Conservation (phyloP, 331 rosid species). For the Phaseolus coccineus region DNA sequence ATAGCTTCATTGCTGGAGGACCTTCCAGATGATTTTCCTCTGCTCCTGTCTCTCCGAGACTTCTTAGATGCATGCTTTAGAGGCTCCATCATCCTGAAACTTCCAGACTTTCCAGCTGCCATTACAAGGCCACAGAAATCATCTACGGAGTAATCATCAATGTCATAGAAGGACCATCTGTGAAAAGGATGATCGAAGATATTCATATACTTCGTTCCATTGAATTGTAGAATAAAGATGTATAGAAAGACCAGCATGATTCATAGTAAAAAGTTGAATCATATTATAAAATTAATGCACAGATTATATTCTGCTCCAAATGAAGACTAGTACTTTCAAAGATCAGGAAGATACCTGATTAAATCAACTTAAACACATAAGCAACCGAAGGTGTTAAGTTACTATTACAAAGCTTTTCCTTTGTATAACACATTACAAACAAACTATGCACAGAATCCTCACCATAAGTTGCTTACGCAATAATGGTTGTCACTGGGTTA, state of each 20-base stretch:
- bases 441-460: background rate
- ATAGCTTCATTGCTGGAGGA: slow-evolving; percentile 56
- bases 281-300: background rate
- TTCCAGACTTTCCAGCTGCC: slow-evolving; percentile 68
- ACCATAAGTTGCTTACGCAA: background rate
- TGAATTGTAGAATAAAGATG: slow-evolving; percentile 7
- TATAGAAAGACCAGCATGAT: background rate
- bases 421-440: background rate
- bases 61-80: slow-evolving; percentile 73
- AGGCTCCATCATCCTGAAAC: slow-evolving; percentile 60
- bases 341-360: slow-evolving; percentile 3
- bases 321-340: background rate
- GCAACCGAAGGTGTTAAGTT: background rate
- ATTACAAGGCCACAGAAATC: slow-evolving; percentile 67
- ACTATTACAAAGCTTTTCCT: background rate
- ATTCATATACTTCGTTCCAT: slow-evolving; percentile 29
- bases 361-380: background rate
- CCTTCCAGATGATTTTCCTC: slow-evolving; percentile 57
- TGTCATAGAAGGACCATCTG: slow-evolving; percentile 65
- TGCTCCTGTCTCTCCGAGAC: slow-evolving; percentile 62
- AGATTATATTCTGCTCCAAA: background rate
- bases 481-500: background rate
- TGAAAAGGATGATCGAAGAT: slow-evolving; percentile 40
- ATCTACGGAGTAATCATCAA: slow-evolving; percentile 60
- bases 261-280: background rate